These are phyloP conservation scores for Colletotrichum cereale DNA, from an alignment of 2,329 filamentous ascomycete species.

Conservation along the genomic window DNA sequence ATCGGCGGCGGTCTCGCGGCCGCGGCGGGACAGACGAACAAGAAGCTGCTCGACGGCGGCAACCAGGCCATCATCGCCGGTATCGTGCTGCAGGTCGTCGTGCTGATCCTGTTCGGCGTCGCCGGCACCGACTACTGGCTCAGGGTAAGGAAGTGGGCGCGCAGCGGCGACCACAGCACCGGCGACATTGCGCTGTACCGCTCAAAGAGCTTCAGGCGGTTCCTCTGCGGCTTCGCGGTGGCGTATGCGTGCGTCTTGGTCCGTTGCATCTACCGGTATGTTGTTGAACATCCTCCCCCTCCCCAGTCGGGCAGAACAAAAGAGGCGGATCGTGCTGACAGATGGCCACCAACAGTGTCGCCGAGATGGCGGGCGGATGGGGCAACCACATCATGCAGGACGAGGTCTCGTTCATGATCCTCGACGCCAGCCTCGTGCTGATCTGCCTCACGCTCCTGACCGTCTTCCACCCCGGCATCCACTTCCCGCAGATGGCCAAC, in stretches of 20 bases:
- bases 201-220: conserved; percentile 57
- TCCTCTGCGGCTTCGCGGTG: conserved; percentile 57
- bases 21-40: conserved; percentile 56
- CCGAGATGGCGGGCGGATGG: conserved; percentile 75
- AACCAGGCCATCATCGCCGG: conserved; percentile 67
- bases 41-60: conserved; percentile 56
- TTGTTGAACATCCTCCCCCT: neutral
- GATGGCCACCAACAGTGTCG: conserved; percentile 61
- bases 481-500: conserved; percentile 67
- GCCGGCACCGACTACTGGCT: conserved; percentile 60
- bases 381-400: conserved; percentile 74
- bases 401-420: conserved; percentile 68
- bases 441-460: conserved; percentile 64
- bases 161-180: conserved; percentile 44
- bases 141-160: conserved; percentile 56
- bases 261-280: conserved; percentile 67
- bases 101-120: conserved; percentile 60
- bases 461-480: conserved; percentile 65
- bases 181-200: conserved; percentile 54
- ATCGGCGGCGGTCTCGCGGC: conserved; percentile 69
- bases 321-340: neutral
- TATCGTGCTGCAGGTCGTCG: conserved; percentile 65
- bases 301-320: conserved; percentile 13
- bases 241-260: conserved; percentile 62
- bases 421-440: conserved; percentile 66